A percentile compares a stretch with the other conserved stretches of the same genome.
Conservation (phyloP, 148 eudicot species). For the Silene latifolia region DNA sequence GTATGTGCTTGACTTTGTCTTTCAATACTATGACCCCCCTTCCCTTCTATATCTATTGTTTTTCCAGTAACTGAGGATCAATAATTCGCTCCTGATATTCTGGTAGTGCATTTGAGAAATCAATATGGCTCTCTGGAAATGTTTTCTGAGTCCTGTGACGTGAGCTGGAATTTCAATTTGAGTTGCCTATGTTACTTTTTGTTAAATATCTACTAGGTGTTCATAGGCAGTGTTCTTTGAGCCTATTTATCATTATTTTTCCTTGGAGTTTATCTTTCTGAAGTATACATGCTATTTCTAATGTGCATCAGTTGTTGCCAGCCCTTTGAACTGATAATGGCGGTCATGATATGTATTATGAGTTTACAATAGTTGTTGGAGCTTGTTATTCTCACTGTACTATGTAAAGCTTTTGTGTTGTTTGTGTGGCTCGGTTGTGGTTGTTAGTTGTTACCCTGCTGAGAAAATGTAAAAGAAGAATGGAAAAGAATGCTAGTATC, state of each 20-base stretch:
- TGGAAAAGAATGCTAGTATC: not conserved
- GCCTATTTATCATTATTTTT: not conserved
- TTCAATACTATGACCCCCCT: not conserved
- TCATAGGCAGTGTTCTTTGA: not conserved
- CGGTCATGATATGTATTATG: not conserved
- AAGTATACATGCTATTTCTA: not conserved
- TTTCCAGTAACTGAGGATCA: not conserved
- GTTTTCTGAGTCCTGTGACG: not conserved
- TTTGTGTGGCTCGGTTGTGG: not conserved
- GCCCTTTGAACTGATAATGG: too few relatives aligned
- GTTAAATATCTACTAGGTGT: not conserved
- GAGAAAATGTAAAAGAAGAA: too few relatives aligned
- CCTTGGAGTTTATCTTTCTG: not conserved
- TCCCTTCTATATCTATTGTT: not conserved
- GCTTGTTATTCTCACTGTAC: not conserved
- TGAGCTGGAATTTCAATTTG: not conserved
- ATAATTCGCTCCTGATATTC: not conserved
- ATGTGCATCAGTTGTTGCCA: too few relatives aligned
- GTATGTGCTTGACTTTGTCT: conserved; percentile 28
- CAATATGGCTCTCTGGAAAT: conserved; percentile 2
- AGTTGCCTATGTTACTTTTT: not conserved
- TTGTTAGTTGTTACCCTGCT: conserved; percentile 14
- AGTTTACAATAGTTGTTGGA: not conserved
- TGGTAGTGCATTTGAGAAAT: not conserved
- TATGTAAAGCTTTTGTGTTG: too few relatives aligned